These are phyloP conservation scores for Pythium periplocum DNA, from an alignment of 352 stramenopile species.

Conservation along the genomic window DNA sequence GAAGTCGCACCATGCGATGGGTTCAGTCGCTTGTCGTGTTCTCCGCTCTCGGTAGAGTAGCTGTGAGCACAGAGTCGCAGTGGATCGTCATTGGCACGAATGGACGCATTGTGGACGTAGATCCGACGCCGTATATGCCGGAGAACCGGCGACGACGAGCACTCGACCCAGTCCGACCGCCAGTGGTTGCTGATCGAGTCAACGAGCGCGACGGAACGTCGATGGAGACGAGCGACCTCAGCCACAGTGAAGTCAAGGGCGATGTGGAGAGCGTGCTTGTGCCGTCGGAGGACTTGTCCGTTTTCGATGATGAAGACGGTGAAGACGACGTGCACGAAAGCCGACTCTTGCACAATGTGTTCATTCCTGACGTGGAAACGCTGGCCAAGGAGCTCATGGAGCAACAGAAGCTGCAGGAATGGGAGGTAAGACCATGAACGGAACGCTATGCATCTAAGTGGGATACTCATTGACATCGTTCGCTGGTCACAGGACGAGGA, in stretches of 20 bases:
- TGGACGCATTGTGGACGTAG: conserved; percentile 10
- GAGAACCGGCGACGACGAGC: background rate
- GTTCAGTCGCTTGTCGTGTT: no score
- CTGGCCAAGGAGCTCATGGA: background rate
- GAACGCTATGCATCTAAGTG: background rate
- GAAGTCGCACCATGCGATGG: no score
- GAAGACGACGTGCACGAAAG: background rate
- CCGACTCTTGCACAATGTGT: background rate
- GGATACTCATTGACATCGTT: no score
- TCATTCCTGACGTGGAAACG: conserved; percentile 13
- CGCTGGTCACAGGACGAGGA: no score
- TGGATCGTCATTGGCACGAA: conserved; percentile 16
- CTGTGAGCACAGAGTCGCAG: background rate
- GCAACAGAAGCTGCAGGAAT: background rate
- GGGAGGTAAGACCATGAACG: background rate
- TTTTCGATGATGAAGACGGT: conserved; percentile 7
- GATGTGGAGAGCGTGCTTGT: background rate
- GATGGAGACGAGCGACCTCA: no score
- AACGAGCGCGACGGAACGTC: background rate
- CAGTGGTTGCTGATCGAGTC: background rate
- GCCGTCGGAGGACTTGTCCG: background rate
- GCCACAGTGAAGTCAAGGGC: background rate
- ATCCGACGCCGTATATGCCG: conserved; percentile 8
- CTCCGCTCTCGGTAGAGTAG: no score
- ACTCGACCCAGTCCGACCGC: background rate